Base-by-base conservation (phyloP, 1,139 yeast species). In the Candida pseudoviswanathii region DNA sequence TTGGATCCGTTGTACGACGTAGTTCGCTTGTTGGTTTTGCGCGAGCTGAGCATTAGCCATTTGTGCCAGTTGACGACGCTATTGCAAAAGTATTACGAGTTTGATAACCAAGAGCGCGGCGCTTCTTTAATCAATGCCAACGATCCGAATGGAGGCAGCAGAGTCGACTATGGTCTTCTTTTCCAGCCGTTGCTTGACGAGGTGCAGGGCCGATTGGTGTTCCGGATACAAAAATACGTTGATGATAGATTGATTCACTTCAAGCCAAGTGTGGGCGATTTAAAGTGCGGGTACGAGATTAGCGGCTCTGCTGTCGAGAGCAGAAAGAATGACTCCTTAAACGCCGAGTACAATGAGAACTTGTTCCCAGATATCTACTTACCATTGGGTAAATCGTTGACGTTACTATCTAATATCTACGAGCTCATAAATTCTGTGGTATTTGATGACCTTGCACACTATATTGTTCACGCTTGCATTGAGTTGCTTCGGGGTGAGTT, bases 391-490 rank as follows among this genome's bases (percentile, higher is more conserved):
- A 82, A 81, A 50, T 86, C 96, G 0, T 70, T 91, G 40, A 78
- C 88, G 0, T 69, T 92, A 11, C 70, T 92, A 33, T 85, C 92
- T 25, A 88, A 84, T 60, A 86, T 92, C 24, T 89, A 90, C 62
- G 96, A 89, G 60, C 73, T 91, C 57, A 80, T 92, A 26, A 85
- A 86, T 55, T 82, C 87, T 1, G 73, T 81, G 7, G 89, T 91
- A 1, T 92, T 92, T 68, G 96, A 91, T 61, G 96, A 90, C 61
- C 68, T 92, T 54, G 96, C 97, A 0, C 96, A 91, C 63, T 83
- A 87, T 49, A 84, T 90, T 50, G 89, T 92, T 4, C 96, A 89
- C 61, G 81, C 87, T 44, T 86, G 96, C 58, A 78, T 92, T 37
- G 64, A 70, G 39, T 46, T 87, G 83, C 30, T 75, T 78, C 64